Conservation (phyloP, 768 basidiomycete species). For the Boletus fagicola region DNA sequence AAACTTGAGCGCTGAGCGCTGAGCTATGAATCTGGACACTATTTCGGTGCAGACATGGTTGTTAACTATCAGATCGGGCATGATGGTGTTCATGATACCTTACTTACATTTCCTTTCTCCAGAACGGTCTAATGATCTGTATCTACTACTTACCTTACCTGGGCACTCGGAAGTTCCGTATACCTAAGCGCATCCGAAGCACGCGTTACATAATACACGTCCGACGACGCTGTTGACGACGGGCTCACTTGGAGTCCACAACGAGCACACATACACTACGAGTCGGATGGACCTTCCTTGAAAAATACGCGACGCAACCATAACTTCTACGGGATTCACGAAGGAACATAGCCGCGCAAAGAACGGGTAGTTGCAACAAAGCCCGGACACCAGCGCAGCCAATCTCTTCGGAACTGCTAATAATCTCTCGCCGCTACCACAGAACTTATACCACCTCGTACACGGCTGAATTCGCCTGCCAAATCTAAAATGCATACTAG, state of each 20-base stretch:
- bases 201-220: constrained; percentile 18
- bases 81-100: neutral
- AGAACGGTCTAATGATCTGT: neutral
- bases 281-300: constrained; percentile 30
- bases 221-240: neutral
- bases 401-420: constrained; percentile 14
- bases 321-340: constrained; percentile 2
- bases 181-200: neutral
- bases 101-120: neutral
- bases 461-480: neutral
- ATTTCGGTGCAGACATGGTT: neutral
- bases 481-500: constrained; percentile 26
- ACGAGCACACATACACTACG: constrained; percentile 11
- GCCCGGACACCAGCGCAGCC: constrained; percentile 2
- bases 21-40: neutral
- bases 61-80: neutral
- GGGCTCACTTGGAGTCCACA: neutral
- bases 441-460: constrained; percentile 12
- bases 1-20: neutral
- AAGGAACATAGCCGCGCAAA: constrained; percentile 4
- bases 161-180: neutral
- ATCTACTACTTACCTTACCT: neutral
- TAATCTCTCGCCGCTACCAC: constrained; percentile 10
- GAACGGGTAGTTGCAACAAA: constrained; percentile 4
- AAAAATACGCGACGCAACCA: constrained; percentile 12